Percentiles rank a stretch among this genome's conserved stretches.
Evolutionary conservation across 208 protist species (phyloP).

Genomic region (Trypanosoma boissoni): DNA sequence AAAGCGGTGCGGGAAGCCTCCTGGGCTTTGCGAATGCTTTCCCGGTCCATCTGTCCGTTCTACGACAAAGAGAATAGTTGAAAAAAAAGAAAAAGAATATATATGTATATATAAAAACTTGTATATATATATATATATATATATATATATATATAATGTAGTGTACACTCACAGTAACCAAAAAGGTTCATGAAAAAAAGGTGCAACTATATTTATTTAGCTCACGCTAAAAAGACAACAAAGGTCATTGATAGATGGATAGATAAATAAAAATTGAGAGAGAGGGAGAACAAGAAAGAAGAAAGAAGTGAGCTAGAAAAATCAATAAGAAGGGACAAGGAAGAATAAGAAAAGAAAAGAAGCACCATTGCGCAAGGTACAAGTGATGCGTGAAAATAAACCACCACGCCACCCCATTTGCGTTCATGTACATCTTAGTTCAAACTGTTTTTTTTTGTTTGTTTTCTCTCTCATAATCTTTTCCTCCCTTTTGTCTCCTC

Average conservation of each 20-base stretch:
- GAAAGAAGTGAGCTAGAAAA: background rate
- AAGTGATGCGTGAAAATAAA: background rate
- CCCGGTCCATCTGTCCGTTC: constrained; percentile 75
- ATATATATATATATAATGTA: background rate
- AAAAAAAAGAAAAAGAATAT: constrained; percentile 7
- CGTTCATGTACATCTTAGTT: no score
- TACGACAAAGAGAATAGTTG: background rate
- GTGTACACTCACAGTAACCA: background rate
- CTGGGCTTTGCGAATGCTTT: constrained; percentile 49
- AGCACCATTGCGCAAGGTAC: background rate
- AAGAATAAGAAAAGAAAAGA: constrained; percentile 11
- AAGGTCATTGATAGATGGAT: background rate
- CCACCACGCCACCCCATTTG: background rate
- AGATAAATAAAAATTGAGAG: background rate
- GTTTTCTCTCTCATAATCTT: background rate
- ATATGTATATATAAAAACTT: constrained; percentile 9
- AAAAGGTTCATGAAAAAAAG: background rate
- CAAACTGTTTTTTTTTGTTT: no score
- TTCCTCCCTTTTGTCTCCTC: constrained; percentile 5
- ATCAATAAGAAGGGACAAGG: background rate
- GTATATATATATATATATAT: constrained; percentile 6
- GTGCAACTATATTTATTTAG: constrained; percentile 3
- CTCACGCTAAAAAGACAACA: background rate
- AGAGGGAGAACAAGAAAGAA: constrained; percentile 1
- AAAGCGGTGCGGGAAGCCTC: constrained; percentile 73